Base-by-base conservation (phyloP, 1,139 yeast species). In the Diutina siamensis region DNA sequence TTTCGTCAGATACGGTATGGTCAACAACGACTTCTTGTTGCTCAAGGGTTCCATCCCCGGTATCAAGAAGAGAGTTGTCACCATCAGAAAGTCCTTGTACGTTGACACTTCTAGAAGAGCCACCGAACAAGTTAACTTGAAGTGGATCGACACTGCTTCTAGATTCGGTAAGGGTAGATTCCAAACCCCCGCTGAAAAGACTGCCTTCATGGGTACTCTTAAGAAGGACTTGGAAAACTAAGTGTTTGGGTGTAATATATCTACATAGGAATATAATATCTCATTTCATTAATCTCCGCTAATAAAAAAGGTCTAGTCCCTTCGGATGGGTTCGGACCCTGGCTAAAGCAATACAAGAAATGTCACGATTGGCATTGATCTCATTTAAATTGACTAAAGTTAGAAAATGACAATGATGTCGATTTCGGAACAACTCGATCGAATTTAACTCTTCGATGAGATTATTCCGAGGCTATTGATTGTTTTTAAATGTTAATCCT, bases 121-220 rank as follows among this genome's bases (percentile, higher is more conserved):
- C 65, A 72, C 85, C 63, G 99, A 92, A 80, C 74, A 87, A 75
- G 96, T 89, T 61, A 80, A 77, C 82, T 85, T 92, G 76, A 92
- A 92, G 78, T 92, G 98, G 98, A 92, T 92, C 72, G 99, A 92
- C 74, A 92, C 99, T 65, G 96, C 98, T 68, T 92, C 98, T 67
- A 89, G 89, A 79, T 92, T 92, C 87, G 99, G 99, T 85, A 94
- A 92, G 88, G 99, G 99, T 81, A 92, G 98, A 83, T 94, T 94
- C 98, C 99, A 94, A 80, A 92, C 98, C 68, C 95, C 97, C 65
- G 98, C 97, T 74, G 99, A 94, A 83, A 94, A 94, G 89, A 89
- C 82, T 71, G 95, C 98, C 68, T 94, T 94, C 92, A 68, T 89
- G 80, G 99, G 99, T 81, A 89, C 98, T 67, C 84, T 92, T 73